Evolutionary conservation across 1,139 yeast genomes (phyloP).

Genomic region (Lodderomyces orthopsilosis): DNA sequence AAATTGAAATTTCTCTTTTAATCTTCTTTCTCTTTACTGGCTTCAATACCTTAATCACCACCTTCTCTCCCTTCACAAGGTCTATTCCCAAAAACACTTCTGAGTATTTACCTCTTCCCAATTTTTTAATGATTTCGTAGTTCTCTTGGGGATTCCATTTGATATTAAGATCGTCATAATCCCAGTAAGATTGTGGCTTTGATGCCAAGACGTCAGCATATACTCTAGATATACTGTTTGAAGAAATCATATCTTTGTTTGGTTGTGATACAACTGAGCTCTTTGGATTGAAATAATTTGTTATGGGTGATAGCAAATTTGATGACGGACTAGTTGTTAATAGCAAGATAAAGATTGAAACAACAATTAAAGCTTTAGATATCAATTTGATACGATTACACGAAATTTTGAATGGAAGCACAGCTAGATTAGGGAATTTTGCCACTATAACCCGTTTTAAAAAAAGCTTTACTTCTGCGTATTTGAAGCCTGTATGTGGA

Average conservation of each 20-base stretch:
- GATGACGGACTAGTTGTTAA: background rate
- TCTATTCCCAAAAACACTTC: conserved; percentile 46
- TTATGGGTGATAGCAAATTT: conserved; percentile 1
- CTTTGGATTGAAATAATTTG: background rate
- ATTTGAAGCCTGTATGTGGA: too few relatives aligned
- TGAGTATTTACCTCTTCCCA: conserved; percentile 50
- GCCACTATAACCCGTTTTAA: too few relatives aligned
- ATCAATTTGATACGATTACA: background rate
- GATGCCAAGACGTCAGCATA: conserved; percentile 43
- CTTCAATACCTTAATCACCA: conserved; percentile 90
- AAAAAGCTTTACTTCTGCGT: background rate
- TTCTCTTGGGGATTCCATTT: conserved; percentile 49
- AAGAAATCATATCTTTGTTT: conserved; percentile 10
- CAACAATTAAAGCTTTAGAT: background rate
- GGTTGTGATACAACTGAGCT: background rate
- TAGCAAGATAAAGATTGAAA: background rate
- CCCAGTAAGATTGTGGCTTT: conserved; percentile 48
- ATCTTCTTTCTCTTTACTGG: conserved; percentile 97
- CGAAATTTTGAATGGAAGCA: background rate
- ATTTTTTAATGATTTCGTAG: conserved; percentile 44
- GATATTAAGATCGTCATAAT: conserved; percentile 44
- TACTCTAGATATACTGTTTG: conserved; percentile 35
- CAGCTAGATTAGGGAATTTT: background rate
- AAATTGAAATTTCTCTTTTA: conserved; percentile 88
- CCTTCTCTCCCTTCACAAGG: conserved; percentile 35